Evolutionary conservation across 106 monocot genomes (phyloP), one percentile per base, ranked within the genome.

Genomic region (Apostasia ramifera): DNA sequence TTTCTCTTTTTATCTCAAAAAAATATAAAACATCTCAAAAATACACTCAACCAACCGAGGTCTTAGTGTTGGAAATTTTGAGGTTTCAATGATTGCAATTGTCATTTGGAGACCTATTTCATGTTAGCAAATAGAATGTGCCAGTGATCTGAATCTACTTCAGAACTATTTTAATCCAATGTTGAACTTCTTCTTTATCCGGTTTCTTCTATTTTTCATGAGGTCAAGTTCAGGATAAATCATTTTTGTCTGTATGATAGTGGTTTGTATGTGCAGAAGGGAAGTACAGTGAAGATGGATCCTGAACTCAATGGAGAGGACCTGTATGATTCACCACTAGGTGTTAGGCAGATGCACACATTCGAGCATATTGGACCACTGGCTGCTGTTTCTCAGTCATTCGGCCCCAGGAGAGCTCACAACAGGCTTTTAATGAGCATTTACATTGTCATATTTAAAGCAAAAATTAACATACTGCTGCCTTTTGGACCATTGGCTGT

Each of bases 401-500:
- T 55, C 40, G 57, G 74, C 12, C 64, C 75, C 51, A 58, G 55
- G n/a, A 79, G 75, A 70, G 40, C 67, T 53, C 60, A 43, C 37
- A 70, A 44, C 42, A 81, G 83, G 80, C 8, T 87, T 40, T 58
- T 83, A 45, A 76, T 53, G 49, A 98, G 87, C 73, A 81, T 86
- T 63, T 72, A 81, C 39, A 69, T 74, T 47, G 97, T 98, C 37
- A 63, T 94, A 68, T 48, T 98, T 49, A 79, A 86, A 74, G 92
- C 89, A 53, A 98, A 98, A 79, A 89, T 98, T 49, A 92, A 92
- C 53, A 55, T 98, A n/a, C 69, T 98, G 9, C 75, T 92, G 57
- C 97, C 97, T 46, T 98, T 98, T 80, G 97, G 97, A 56, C 97
- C 97, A 26, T 62, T 92, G 64, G 92, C 92, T 10, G 70, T 98